Evolutionary conservation across 192 early-diverging fungal species (phyloP), one percentile per base, ranked within the genome.

Genomic region (Umbelopsis vinacea): DNA sequence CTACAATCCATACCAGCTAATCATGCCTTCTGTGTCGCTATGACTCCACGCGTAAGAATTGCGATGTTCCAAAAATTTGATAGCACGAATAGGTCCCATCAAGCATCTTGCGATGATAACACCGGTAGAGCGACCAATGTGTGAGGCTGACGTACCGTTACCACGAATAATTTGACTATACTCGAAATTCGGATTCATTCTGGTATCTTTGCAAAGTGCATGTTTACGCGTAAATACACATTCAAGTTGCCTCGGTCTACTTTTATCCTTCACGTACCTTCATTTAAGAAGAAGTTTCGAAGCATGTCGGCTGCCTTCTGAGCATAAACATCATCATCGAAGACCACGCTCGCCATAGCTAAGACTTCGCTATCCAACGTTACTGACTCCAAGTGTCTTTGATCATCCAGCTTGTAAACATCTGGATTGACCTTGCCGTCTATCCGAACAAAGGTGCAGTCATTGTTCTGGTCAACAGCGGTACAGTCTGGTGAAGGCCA

Each of bases 391-490:
- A 57, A 26, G 19, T 63, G 15, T 17, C 33, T 63, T 33, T 63
- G 33, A 63, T 37, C 57, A 19, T 63, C 35, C 17, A 63, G 57
- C 57, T 37, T 63, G 33, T 37, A 63, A 3, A 63, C 57, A 63
- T 63, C 29, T 11, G 57, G 57, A 29, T 57, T 57, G 54, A 57
- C 54, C 14, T 57, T 21, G 4, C 54, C 54, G 23, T 57, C 54
- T 26, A 57, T 26, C 22, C 26, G 10, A 7, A 57, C 14, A 15
- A 29, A 57, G 14, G 54, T 24, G 3, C 54, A 57, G 26, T 57
- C 24, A 7, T 57, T 29, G 54, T 26, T 29, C 23, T 26, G 1
- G 6, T 57, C 54, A 14, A 10, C 6, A 12, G 54, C 54, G 4
- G 23, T 57, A 24, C 54, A 57, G 24, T 29, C 26, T 26, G 54